Base-by-base conservation (phyloP, 768 basidiomycete genomes). In the Pisolithus albus region DNA sequence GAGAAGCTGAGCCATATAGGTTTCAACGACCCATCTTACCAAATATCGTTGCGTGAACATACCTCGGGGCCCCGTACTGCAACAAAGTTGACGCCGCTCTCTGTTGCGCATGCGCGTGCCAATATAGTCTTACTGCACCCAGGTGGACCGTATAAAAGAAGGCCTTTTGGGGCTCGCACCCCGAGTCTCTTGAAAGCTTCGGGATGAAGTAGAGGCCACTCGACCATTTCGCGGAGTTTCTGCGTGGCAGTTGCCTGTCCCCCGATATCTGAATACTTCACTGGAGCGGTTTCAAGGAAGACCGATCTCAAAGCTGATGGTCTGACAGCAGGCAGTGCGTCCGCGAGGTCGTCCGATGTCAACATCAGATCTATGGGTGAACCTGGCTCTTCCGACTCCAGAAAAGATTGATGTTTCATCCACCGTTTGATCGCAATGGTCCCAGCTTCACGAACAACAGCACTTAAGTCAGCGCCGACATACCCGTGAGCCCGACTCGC, bases 11-110 rank as follows among this genome's bases (percentile, higher is more conserved):
- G 39, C 57, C 21, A 41, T 26, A 26, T n/a, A 39, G 49, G 43
- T 15, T 9, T 54, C 24, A 53, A 47, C 45, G 37, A 19, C 30
- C 34, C 51, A 28, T 49, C 28, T 1, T 32, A 30, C 18, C 32
- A 13, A 16, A 26, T 15, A 28, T 8, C 46, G 19, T 37, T 44
- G 50, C 26, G 40, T 8, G 28, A 32, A 58, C 79, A 57, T 57
- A 89, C 95, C 80, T 99, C 96, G 1, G 96, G 93, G 0, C 96
- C 96, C 68, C 96, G 96, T 30, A 99, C 91, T 21, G 95, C 92
- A 39, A 99, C 79, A 65, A 97, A 97, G 66, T 97, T 97, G 52
- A 97, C 81, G 4, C 92, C 93, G 59, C 90, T 90, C 68, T 96
- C 94, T 26, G 83, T 88, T 15, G 94, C 94, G 64, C 92, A 84